phyloP scores from a whole-genome alignment of 2,329 filamentous ascomycete species.

The Fusarium neocosmosporiellum region DNA sequence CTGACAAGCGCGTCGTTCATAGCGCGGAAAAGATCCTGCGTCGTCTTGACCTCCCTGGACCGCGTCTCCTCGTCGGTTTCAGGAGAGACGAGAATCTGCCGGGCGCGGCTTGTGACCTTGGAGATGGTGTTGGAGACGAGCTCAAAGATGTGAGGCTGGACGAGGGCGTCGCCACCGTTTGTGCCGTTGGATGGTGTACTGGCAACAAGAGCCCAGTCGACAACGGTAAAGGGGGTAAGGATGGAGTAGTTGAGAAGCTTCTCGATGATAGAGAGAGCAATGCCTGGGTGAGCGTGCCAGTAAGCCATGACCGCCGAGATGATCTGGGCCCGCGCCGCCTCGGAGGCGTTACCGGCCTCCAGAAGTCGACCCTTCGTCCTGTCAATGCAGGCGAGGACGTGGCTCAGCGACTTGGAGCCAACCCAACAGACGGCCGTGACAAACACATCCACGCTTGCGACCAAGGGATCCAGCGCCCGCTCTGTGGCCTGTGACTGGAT shows the following conservation, averaged over 20 bases:
- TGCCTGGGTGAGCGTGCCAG: slow-evolving; percentile 92
- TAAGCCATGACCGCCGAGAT: slow-evolving; percentile 91
- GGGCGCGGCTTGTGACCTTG: slow-evolving; percentile 89
- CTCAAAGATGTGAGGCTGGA: slow-evolving; percentile 84
- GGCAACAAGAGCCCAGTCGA: slow-evolving; percentile 88
- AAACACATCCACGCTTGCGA: slow-evolving; percentile 92
- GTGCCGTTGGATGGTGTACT: slow-evolving; percentile 59
- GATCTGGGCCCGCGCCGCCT: slow-evolving; percentile 85
- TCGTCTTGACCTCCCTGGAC: slow-evolving; percentile 75
- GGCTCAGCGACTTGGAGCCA: slow-evolving; percentile 94
- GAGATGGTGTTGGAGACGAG: slow-evolving; percentile 88
- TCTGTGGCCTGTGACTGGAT: slow-evolving; percentile 84
- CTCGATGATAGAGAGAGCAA: slow-evolving; percentile 92
- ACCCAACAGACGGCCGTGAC: slow-evolving; percentile 94
- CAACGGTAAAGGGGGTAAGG: slow-evolving; percentile 83
- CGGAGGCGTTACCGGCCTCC: slow-evolving; percentile 79
- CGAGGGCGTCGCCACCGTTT: slow-evolving; percentile 73
- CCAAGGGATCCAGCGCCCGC: slow-evolving; percentile 78
- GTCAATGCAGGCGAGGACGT: slow-evolving; percentile 95
- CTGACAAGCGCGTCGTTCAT: slow-evolving; percentile 82
- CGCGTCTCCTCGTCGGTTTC: slow-evolving; percentile 74
- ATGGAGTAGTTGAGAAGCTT: slow-evolving; percentile 98
- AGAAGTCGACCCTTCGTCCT: slow-evolving; percentile 90
- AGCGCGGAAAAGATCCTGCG: slow-evolving; percentile 82
- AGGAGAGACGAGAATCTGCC: slow-evolving; percentile 77